These are phyloP conservation scores for Lipomyces lipofer DNA, from an alignment of 805 yeast genomes.

Conservation along the genomic window DNA sequence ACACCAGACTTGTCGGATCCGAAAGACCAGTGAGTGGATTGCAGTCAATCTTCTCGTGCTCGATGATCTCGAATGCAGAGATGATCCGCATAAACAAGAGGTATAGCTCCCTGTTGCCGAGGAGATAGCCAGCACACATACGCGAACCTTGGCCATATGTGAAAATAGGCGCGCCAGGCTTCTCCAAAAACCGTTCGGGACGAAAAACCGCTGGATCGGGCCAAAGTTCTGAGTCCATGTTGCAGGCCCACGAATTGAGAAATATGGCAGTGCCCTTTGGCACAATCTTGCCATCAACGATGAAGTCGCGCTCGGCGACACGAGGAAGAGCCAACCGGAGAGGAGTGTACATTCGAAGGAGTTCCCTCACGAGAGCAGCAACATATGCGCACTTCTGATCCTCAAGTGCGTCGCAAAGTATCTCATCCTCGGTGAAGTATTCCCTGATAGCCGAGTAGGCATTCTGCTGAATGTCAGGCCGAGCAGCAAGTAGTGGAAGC, in stretches of 20 bases:
- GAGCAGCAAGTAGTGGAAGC: conserved; percentile 55
- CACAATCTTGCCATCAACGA: conserved; percentile 44
- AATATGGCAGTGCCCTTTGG: conserved; percentile 57
- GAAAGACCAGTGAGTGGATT: conserved; percentile 32
- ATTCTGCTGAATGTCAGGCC: conserved; percentile 46
- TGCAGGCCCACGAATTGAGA: conserved; percentile 70
- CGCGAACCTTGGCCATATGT: conserved; percentile 66
- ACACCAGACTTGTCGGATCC: conserved; percentile 33
- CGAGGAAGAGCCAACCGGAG: conserved; percentile 67
- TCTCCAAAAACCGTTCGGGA: conserved; percentile 38
- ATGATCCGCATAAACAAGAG: conserved; percentile 55
- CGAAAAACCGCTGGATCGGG: conserved; percentile 36
- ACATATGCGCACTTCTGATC: conserved; percentile 48
- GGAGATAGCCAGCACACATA: conserved; percentile 67
- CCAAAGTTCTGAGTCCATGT: conserved; percentile 52
- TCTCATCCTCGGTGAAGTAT: conserved; percentile 37
- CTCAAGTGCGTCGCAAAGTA: conserved; percentile 30
- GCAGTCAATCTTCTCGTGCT: conserved; percentile 23
- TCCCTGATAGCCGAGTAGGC: conserved; percentile 47
- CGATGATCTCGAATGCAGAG: conserved; percentile 50
- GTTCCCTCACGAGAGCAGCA: conserved; percentile 59
- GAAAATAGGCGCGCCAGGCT: conserved; percentile 33
- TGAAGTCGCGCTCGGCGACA: conserved; percentile 50
- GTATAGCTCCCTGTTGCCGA: conserved; percentile 68
- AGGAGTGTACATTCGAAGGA: conserved; percentile 60